A percentile compares a stretch with the other conserved stretches of the same genome.
These are phyloP conservation scores for Prosopis cineraria DNA, from an alignment of 306 rosid species.

Conservation along the genomic window DNA sequence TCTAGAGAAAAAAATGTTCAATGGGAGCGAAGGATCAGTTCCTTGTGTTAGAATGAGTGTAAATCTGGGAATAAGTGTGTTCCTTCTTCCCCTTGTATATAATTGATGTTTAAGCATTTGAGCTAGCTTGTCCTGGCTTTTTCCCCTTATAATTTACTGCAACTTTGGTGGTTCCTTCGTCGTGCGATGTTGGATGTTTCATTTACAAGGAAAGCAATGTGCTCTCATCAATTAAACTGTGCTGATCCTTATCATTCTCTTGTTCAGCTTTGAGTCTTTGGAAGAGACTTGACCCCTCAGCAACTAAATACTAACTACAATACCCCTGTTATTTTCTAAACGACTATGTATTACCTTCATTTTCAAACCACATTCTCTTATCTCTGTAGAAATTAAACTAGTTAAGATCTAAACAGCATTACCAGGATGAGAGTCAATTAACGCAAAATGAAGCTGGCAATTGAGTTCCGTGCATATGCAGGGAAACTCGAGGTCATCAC, in stretches of 20 bases:
- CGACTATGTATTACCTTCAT: no score
- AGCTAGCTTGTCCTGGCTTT: background rate
- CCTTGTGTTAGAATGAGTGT: constrained; percentile 9
- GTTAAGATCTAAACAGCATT: background rate
- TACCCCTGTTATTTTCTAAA: background rate
- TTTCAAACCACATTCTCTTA: no score
- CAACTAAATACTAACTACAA: background rate
- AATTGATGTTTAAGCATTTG: constrained; percentile 31
- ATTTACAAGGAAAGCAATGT: constrained; percentile 24
- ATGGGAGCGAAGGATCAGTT: constrained; percentile 3
- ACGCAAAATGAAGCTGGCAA: constrained; percentile 11
- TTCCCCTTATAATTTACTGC: constrained; percentile 10
- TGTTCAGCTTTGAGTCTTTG: constrained; percentile 26
- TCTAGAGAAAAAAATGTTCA: constrained; percentile 31
- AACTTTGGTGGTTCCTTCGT: constrained; percentile 19
- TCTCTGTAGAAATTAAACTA: background rate
- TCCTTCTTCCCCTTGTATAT: constrained; percentile 34
- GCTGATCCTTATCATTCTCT: constrained; percentile 17
- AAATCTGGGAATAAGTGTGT: constrained; percentile 28
- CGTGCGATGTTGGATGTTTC: constrained; percentile 27
- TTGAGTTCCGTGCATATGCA: constrained; percentile 17
- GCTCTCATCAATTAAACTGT: background rate
- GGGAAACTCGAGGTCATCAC: constrained; percentile 16
- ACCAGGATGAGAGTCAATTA: constrained; percentile 10
- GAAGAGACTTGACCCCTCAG: background rate